Base-by-base conservation (phyloP, 352 stramenopile genomes). In the Globisporangium paroecandrum region DNA sequence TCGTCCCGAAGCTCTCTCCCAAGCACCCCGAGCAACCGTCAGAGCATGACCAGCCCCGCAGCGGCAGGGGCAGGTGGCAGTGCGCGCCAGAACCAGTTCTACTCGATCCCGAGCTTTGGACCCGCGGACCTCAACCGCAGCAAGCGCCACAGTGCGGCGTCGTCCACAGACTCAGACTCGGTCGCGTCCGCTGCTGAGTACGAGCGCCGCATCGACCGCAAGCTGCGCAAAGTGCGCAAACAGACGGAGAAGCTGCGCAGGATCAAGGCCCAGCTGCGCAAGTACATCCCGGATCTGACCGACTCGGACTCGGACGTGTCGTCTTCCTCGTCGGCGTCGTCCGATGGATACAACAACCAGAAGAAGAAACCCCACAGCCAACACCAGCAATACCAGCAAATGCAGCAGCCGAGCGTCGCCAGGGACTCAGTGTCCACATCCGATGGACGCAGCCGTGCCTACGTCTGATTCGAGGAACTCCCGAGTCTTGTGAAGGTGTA, bases 221-320 rank as follows among this genome's bases (percentile, higher is more conserved):
- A 86, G 51, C 53, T 86, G 65, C 76, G 72, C 3, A 75, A 83
- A 41, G 68, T 86, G 62, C 65, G 67, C 46, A 78, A 78, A 58
- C 74, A 86, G 70, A 81, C 70, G 25, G 70, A 65, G 43, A 66
- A 77, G 34, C 72, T 86, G 2, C 64, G 68, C 6, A 75, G 75
- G 64, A 68, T 86, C 34, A 76, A 73, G 61, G 29, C 32, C n/a
- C 75, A 84, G 66, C 65, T 86, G 51, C 79, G 81, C 58, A 76
- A 86, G 43, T 83, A 81, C 58, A 76, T 86, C 6, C 76, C 78
- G 27, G 78, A 86, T 36, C 56, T 86, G 59, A 69, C 75, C 12
- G 78, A 81, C 46, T 84, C 76, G 62, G 25, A 79, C 55, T 71
- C 79, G 8, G 79, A 68, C 32, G 70, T 69, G 25, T 73, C 74